Evolutionary conservation across 2,329 filamentous ascomycete species (phyloP).

Genomic region (Penicillium concentricum): DNA sequence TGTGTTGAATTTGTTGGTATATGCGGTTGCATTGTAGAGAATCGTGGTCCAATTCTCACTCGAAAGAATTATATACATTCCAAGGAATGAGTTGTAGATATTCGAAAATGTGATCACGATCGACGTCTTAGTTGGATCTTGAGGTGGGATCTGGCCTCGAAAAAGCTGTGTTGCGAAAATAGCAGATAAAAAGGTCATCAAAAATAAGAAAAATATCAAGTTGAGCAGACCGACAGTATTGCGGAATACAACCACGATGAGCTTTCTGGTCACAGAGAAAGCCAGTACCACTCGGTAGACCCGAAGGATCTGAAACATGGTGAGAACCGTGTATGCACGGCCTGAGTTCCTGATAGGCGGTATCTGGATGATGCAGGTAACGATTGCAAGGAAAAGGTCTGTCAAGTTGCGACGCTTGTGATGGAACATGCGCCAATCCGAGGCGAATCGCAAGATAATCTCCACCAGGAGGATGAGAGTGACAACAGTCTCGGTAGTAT

Average conservation of each 20-base stretch:
- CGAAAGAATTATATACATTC: conserved; percentile 96
- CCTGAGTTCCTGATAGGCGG: conserved; percentile 73
- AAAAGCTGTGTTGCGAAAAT: conserved; percentile 94
- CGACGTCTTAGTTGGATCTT: conserved; percentile 60
- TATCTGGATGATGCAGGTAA: conserved; percentile 81
- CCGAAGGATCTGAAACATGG: conserved; percentile 87
- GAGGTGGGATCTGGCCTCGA: conserved; percentile 72
- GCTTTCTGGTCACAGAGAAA: conserved; percentile 78
- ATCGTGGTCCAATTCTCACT: conserved; percentile 95
- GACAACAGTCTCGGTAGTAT: conserved; percentile 69
- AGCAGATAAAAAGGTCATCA: conserved; percentile 89
- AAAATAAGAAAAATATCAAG: conserved; percentile 91
- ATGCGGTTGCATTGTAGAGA: conserved; percentile 76
- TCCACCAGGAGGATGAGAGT: conserved; percentile 78
- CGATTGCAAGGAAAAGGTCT: conserved; percentile 75
- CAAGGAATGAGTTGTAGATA: conserved; percentile 93
- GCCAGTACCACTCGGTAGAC: conserved; percentile 90
- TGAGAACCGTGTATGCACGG: conserved; percentile 79
- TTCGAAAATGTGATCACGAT: conserved; percentile 77
- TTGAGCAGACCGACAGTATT: conserved; percentile 92
- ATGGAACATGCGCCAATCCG: conserved; percentile 80
- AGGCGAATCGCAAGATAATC: conserved; percentile 73
- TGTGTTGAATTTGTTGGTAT: conserved; percentile 65
- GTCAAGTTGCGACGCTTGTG: conserved; percentile 71
- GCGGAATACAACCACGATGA: conserved; percentile 83